Evolutionary conservation across 345 rosid genomes (phyloP), one percentile per base, ranked within the genome.

Genomic region (Bruguiera parviflora): DNA sequence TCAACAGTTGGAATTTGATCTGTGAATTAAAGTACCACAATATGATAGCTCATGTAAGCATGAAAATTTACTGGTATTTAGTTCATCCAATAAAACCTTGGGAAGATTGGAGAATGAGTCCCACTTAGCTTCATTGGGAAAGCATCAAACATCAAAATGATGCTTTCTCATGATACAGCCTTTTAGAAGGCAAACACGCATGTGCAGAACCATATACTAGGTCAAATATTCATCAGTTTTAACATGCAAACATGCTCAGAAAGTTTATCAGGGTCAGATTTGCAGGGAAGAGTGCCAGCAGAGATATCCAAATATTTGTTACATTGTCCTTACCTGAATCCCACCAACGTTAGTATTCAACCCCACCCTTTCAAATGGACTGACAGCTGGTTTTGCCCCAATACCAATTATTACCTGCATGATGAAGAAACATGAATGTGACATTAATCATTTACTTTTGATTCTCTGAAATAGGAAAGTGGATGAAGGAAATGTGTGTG

Each of bases 341-440:
- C 97, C 96, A 63, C 98, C 98, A 70, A 89, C 84, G 28, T 73
- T 55, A 63, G 73, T 53, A 73, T 91, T 89, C 78, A 91, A 75
- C 21, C 90, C 81, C 77, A 88, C 81, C 21, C 73, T 77, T 75
- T 84, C 96, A 69, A 94, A 94, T 68, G 96, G 90, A 64, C 92
- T 64, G 10, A 87, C 77, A 63, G 96, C 80, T 75, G 97, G 97
- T 79, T 89, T 94, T 53, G 96, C 97, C 79, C 97, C 97, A 76
- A 94, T 89, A 25, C 98, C 98, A 60, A 94, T 80, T 66, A 94
- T 71, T 24, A 88, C 82, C 98, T 91, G 85, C 69, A 75, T 19
- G 72, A 52, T 43, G 52, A 49, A 43, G 22, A 47, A 32, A 80
- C 53, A 25, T 27, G 53, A 57, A 35, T 21, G 0, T 24, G 31